These are phyloP conservation scores for Teunomyces barrocoloradensis DNA, from an alignment of 805 yeast genomes.

Conservation along the genomic window DNA sequence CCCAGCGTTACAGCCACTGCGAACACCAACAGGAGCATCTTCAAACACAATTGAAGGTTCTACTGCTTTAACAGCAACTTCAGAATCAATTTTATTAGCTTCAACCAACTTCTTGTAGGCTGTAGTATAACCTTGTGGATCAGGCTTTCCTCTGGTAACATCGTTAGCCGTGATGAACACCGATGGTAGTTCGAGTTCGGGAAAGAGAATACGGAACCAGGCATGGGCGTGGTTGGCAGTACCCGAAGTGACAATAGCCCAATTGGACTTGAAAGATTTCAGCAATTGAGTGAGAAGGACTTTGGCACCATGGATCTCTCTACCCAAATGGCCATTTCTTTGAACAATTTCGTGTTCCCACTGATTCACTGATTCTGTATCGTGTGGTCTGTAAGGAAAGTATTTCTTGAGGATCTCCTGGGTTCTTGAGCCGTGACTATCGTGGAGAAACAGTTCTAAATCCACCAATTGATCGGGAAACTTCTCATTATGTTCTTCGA, in stretches of 20 bases:
- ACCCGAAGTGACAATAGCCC: constrained; percentile 23
- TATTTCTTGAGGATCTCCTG: constrained; percentile 11
- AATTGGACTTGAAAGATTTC: constrained; percentile 2
- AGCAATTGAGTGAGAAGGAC: constrained; percentile 8
- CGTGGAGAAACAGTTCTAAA: constrained; percentile 9
- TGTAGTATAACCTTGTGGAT: constrained; percentile 18
- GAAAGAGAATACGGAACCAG: constrained; percentile 14
- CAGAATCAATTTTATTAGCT: constrained; percentile 6
- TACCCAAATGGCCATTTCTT: constrained; percentile 17
- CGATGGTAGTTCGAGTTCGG: constrained; percentile 7
- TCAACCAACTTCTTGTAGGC: constrained; percentile 2
- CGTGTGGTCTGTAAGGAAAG: constrained; percentile 13
- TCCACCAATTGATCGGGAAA: constrained; percentile 12
- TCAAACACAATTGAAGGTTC: constrained; percentile 17
- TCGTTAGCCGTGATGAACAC: constrained; percentile 21
- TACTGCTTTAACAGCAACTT: background rate
- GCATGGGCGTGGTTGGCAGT: constrained; percentile 16
- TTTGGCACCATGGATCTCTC: constrained; percentile 13
- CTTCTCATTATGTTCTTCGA: constrained; percentile 12
- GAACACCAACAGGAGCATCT: constrained; percentile 20
- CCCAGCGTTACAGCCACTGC: constrained; percentile 18
- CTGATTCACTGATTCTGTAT: constrained; percentile 6
- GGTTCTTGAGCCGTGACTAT: constrained; percentile 18
- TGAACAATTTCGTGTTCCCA: constrained; percentile 13
- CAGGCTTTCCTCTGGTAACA: constrained; percentile 17